These are phyloP conservation scores for Yamadazyma songkhlaensis DNA, from an alignment of 1,139 yeast genomes.

Conservation along the genomic window DNA sequence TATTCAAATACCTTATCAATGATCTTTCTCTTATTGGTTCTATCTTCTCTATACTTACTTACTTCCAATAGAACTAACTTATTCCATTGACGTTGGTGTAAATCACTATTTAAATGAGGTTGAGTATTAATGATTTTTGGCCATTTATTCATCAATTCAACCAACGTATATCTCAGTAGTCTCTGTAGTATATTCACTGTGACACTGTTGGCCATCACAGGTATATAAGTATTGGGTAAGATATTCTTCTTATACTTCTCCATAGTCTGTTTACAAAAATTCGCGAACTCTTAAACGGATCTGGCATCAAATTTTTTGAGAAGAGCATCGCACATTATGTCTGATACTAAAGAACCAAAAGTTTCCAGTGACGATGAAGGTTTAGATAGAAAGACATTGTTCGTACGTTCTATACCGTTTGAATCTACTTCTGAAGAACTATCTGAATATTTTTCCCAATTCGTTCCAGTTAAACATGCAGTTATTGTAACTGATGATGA, in stretches of 20 bases:
- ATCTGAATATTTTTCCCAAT: conserved; percentile 80
- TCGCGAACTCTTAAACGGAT: not conserved
- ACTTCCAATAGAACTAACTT: conserved; percentile 20
- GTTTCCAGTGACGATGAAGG: conserved; percentile 24
- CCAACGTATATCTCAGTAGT: conserved; percentile 33
- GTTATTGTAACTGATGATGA: conserved; percentile 81
- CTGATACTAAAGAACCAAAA: not conserved
- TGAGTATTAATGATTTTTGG: conserved; percentile 36
- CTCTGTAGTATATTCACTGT: conserved; percentile 24
- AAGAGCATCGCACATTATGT: conserved; percentile 9
- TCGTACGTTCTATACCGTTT: conserved; percentile 79
- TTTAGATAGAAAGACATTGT: conserved; percentile 64
- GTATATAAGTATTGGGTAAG: conserved; percentile 41
- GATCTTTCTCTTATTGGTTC: conserved; percentile 40
- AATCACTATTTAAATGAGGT: conserved; percentile 21
- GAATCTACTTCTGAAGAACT: conserved; percentile 80
- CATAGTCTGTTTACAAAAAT: not conserved
- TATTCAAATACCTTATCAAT: conserved; percentile 52
- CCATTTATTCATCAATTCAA: conserved; percentile 36
- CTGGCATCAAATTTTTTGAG: conserved; percentile 2
- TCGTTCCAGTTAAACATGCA: conserved; percentile 95
- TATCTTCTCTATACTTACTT: conserved; percentile 13
- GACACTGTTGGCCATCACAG: conserved; percentile 26
- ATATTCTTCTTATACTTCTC: conserved; percentile 18
- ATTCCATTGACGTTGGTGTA: conserved; percentile 26